Evolutionary conservation across 306 rosid genomes (phyloP).

Genomic region (Dalbergia cultrata): DNA sequence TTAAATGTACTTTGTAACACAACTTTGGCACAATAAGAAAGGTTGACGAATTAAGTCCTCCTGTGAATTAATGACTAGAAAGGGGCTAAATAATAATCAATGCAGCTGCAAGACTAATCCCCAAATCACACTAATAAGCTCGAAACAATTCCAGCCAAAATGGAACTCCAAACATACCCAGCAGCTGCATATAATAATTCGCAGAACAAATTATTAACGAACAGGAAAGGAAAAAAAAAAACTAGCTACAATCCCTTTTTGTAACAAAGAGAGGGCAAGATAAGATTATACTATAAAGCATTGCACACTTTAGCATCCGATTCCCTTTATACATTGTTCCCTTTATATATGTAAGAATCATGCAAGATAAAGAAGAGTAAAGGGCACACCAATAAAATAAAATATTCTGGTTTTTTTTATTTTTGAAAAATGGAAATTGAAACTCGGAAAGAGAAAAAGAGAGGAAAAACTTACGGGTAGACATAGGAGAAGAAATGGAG

Average conservation of each 20-base stretch:
- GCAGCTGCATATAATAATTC: slow-evolving; percentile 37
- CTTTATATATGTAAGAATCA: neutral
- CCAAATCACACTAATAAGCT: slow-evolving; percentile 32
- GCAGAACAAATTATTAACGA: slow-evolving; percentile 29
- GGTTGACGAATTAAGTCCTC: neutral
- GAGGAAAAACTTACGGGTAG: slow-evolving; percentile 48
- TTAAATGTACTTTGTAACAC: slow-evolving; percentile 28
- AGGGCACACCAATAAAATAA: neutral
- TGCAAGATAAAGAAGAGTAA: slow-evolving; percentile 10
- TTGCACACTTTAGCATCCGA: slow-evolving; percentile 45
- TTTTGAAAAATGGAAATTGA: neutral
- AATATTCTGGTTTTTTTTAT: neutral
- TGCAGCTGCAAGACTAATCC: neutral
- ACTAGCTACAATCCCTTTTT: neutral
- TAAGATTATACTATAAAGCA: neutral
- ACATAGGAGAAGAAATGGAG: slow-evolving; percentile 40
- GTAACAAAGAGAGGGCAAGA: neutral
- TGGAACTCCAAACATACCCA: slow-evolving; percentile 42
- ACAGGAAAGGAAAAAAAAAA: neutral
- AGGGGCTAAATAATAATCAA: slow-evolving; percentile 12
- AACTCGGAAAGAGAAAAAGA: neutral
- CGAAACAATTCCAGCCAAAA: slow-evolving; percentile 35
- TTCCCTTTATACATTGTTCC: slow-evolving; percentile 28
- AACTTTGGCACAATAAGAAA: slow-evolving; percentile 28
- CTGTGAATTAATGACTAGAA: neutral